Percentiles rank a stretch among this genome's conserved stretches.
These are phyloP conservation scores for Nadsonia fulvescens DNA, from an alignment of 805 yeast species.

Conservation along the genomic window DNA sequence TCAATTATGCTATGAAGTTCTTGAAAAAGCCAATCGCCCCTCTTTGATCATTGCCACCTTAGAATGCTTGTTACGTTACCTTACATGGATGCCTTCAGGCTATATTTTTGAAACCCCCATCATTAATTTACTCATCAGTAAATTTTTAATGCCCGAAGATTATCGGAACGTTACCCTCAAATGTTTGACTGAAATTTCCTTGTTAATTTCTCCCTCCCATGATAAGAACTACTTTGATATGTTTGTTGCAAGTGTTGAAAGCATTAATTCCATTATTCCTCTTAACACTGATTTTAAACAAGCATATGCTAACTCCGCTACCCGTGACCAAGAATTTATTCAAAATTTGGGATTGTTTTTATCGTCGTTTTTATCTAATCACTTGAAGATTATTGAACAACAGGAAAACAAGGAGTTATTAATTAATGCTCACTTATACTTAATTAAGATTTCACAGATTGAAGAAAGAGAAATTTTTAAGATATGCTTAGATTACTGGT, in stretches of 20 bases:
- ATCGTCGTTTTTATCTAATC: slow-evolving; percentile 66
- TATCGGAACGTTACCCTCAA: slow-evolving; percentile 75
- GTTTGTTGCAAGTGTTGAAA: slow-evolving; percentile 60
- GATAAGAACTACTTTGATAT: slow-evolving; percentile 42
- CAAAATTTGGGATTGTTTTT: slow-evolving; percentile 91
- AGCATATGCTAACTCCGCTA: slow-evolving; percentile 56
- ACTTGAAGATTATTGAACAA: slow-evolving; percentile 35
- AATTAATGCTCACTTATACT: slow-evolving; percentile 57
- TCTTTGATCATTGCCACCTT: slow-evolving; percentile 72
- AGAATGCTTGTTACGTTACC: slow-evolving; percentile 62
- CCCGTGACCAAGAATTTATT: slow-evolving; percentile 79
- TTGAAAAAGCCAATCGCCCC: slow-evolving; percentile 76
- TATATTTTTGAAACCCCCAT: slow-evolving; percentile 80
- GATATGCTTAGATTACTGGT: slow-evolving; percentile 91
- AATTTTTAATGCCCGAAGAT: slow-evolving; percentile 60
- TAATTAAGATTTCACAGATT: slow-evolving; percentile 70
- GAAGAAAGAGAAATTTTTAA: slow-evolving; percentile 94
- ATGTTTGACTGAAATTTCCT: slow-evolving; percentile 82
- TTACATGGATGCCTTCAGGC: slow-evolving; percentile 88
- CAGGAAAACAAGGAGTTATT: slow-evolving; percentile 42
- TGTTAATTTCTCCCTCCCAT: slow-evolving; percentile 35
- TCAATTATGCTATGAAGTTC: slow-evolving; percentile 80
- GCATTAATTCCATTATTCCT: slow-evolving; percentile 52
- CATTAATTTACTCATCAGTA: slow-evolving; percentile 49
- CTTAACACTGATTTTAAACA: slow-evolving; percentile 49